These are phyloP conservation scores for Taiozyma onychis DNA, from an alignment of 1,139 yeast genomes.

Conservation along the genomic window DNA sequence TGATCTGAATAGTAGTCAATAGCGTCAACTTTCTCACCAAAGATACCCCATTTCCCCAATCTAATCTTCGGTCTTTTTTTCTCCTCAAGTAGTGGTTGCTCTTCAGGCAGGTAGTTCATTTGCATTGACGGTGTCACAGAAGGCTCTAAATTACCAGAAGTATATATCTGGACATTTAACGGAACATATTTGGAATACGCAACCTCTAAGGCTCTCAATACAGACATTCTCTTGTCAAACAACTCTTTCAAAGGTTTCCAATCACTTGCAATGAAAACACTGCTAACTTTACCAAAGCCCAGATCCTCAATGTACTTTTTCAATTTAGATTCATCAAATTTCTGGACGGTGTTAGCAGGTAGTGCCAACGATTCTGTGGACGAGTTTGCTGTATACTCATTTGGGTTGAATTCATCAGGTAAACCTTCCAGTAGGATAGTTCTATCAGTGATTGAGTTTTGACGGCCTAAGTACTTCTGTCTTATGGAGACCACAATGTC, in stretches of 20 bases:
- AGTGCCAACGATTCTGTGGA: conserved; percentile 12
- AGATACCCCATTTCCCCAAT: conserved; percentile 42
- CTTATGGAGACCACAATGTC: conserved; percentile 58
- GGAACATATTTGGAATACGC: conserved; percentile 42
- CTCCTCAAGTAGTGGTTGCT: conserved; percentile 8
- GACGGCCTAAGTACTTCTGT: conserved; percentile 72
- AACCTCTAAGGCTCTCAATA: conserved; percentile 38
- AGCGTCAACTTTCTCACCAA: conserved; percentile 60
- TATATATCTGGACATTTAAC: conserved; percentile 35
- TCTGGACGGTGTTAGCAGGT: background rate
- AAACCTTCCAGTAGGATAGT: conserved; percentile 77
- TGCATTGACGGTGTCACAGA: conserved; percentile 18
- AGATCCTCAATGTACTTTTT: conserved; percentile 53
- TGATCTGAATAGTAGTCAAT: conserved; percentile 54
- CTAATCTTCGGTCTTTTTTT: conserved; percentile 35
- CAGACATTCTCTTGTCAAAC: conserved; percentile 31
- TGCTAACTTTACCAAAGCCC: conserved; percentile 55
- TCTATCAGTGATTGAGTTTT: conserved; percentile 78
- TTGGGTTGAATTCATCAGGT: conserved; percentile 59
- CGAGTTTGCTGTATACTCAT: conserved; percentile 17
- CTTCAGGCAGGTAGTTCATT: conserved; percentile 4
- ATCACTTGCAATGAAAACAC: conserved; percentile 50
- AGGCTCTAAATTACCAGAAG: conserved; percentile 21
- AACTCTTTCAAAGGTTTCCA: conserved; percentile 44
- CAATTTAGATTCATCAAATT: conserved; percentile 34